Percentiles rank a stretch among this genome's conserved stretches.
These are phyloP conservation scores for Dictyostelium purpureum DNA, from an alignment of 78 protist species.

Conservation along the genomic window DNA sequence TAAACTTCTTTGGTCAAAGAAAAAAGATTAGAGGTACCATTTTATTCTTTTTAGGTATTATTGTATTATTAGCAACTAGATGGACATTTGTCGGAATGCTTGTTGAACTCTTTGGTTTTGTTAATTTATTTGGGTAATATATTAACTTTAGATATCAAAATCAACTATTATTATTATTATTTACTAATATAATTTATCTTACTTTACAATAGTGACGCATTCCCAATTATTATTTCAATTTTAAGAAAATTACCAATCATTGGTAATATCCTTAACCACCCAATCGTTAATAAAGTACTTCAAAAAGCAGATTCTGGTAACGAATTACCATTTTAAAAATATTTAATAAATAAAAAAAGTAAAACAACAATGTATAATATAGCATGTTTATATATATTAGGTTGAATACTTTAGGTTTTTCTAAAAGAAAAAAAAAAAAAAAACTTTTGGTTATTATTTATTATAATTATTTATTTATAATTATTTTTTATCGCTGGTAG, in stretches of 20 bases:
- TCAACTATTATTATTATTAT: neutral
- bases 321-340: conserved; percentile 58
- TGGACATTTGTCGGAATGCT: conserved; percentile 76
- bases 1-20: conserved; percentile 80
- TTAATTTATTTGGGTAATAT: conserved; percentile 88
- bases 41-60: conserved; percentile 85
- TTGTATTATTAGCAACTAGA: conserved; percentile 63
- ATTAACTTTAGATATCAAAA: neutral
- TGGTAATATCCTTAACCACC: conserved; percentile 71
- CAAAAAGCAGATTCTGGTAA: conserved; percentile 59
- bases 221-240: conserved; percentile 78
- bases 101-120: conserved; percentile 83
- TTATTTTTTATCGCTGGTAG: neutral
- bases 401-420: neutral
- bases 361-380: neutral
- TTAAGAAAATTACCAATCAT: conserved; percentile 71
- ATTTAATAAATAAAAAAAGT: neutral
- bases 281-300: conserved; percentile 22
- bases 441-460: neutral
- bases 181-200: neutral
- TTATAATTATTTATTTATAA: neutral
- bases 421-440: neutral
- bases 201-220: conserved; percentile 51
- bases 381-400: neutral
- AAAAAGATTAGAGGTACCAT: conserved; percentile 82